These are phyloP conservation scores for Mariannaea elegans DNA, from an alignment of 2,329 filamentous ascomycete genomes.

Conservation along the genomic window DNA sequence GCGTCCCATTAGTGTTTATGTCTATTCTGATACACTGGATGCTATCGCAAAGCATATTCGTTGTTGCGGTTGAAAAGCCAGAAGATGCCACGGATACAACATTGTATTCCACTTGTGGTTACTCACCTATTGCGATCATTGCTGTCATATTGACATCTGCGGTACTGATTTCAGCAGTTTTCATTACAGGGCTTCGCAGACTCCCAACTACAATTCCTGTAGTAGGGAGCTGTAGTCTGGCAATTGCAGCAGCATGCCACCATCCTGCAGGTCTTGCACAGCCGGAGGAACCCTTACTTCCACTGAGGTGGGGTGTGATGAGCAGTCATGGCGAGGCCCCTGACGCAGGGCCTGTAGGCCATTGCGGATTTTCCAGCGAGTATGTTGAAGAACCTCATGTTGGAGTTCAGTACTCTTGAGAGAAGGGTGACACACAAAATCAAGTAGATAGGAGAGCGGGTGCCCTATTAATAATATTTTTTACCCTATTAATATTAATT, in stretches of 20 bases:
- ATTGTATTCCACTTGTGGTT: not conserved
- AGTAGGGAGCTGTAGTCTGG: constrained; percentile 14
- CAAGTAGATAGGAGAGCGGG: too few relatives aligned
- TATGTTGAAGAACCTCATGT: constrained; percentile 6
- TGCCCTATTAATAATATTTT: too few relatives aligned
- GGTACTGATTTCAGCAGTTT: not conserved
- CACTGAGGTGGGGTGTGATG: constrained; percentile 16
- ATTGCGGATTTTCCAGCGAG: constrained; percentile 19
- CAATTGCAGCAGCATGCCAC: constrained; percentile 20
- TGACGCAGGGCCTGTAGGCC: not conserved
- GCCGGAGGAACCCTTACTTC: not conserved
- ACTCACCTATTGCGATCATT: constrained; percentile 13
- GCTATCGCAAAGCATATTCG: constrained; percentile 6
- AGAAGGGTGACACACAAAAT: too few relatives aligned
- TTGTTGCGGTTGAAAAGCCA: not conserved
- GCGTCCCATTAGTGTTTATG: not conserved
- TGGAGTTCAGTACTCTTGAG: not conserved
- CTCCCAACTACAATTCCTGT: constrained; percentile 9
- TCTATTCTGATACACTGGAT: constrained; percentile 5
- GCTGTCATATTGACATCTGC: not conserved
- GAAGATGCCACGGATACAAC: not conserved
- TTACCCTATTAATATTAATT: too few relatives aligned
- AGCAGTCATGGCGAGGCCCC: not conserved
- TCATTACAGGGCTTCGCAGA: not conserved
- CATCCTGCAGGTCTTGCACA: constrained; percentile 1